Conservation (phyloP, 73 alveolate genomes). For the Uronychia setigera region DNA sequence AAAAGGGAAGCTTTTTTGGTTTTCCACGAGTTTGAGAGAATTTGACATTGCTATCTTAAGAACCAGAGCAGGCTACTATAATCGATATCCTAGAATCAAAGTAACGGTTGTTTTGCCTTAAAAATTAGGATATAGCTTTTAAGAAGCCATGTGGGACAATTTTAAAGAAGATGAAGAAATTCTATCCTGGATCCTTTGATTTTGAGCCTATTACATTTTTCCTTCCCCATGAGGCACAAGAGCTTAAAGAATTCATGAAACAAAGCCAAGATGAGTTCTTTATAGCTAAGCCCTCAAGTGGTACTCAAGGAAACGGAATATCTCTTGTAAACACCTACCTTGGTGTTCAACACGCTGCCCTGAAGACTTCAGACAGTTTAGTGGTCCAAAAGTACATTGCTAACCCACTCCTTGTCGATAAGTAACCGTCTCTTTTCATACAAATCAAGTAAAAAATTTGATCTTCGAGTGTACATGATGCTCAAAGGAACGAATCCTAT, state of each 20-base stretch:
- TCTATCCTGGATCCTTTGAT: slow-evolving; percentile 40
- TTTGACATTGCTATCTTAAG: slow-evolving; percentile 22
- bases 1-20: slow-evolving; percentile 39
- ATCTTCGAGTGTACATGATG: slow-evolving; percentile 1
- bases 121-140: slow-evolving; percentile 12
- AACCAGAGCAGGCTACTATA: slow-evolving; percentile 25
- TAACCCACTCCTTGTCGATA: slow-evolving; percentile 91
- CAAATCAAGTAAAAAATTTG: not conserved
- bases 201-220: slow-evolving; percentile 64
- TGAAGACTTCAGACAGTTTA: slow-evolving; percentile 22
- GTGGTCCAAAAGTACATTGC: slow-evolving; percentile 82
- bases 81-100: slow-evolving; percentile 20
- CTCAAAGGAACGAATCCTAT: not conserved
- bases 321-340: slow-evolving; percentile 39
- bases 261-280: slow-evolving; percentile 13
- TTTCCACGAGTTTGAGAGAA: slow-evolving; percentile 20
- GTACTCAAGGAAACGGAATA: slow-evolving; percentile 79
- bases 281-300: slow-evolving; percentile 78
- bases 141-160: not conserved
- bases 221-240: slow-evolving; percentile 58
- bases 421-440: slow-evolving; percentile 11
- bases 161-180: slow-evolving; percentile 9
- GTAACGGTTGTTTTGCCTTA: slow-evolving; percentile 12
- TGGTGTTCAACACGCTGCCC: slow-evolving; percentile 20
- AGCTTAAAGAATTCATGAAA: slow-evolving; percentile 27